phyloP scores from a whole-genome alignment of 352 stramenopile species.

The Bremia lactucae region DNA sequence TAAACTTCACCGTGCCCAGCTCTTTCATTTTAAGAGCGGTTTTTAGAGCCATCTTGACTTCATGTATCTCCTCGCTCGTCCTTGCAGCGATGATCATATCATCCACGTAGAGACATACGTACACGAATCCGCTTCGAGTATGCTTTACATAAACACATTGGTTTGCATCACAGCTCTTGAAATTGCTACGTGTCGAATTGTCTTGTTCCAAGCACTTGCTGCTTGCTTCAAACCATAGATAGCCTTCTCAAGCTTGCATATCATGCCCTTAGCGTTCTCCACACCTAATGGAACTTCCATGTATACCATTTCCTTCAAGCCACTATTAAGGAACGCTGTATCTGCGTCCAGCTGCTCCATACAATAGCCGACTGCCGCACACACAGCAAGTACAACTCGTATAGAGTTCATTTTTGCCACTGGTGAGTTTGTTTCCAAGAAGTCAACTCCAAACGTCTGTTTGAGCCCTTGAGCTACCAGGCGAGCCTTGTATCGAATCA shows the following conservation, averaged over 20 bases:
- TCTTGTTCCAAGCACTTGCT: neutral
- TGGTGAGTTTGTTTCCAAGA: neutral
- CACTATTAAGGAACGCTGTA: neutral
- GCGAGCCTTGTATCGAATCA: neutral
- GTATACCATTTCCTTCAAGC: neutral
- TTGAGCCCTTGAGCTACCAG: neutral
- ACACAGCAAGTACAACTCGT: neutral
- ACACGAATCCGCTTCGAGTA: neutral
- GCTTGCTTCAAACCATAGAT: constrained; percentile 1
- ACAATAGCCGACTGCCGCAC: neutral
- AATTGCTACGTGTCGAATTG: neutral
- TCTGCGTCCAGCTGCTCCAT: neutral
- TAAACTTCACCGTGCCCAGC: neutral
- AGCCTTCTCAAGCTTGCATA: neutral
- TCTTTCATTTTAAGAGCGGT: neutral
- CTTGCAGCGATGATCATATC: neutral
- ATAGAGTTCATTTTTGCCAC: neutral
- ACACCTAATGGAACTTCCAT: neutral
- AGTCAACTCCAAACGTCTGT: neutral
- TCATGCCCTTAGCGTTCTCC: neutral
- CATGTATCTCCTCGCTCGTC: neutral
- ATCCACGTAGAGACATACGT: neutral
- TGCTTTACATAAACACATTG: neutral
- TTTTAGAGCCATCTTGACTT: neutral
- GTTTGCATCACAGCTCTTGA: neutral